These are phyloP conservation scores for Rosa hybrid DNA, from an alignment of 331 rosid species.

Conservation along the genomic window DNA sequence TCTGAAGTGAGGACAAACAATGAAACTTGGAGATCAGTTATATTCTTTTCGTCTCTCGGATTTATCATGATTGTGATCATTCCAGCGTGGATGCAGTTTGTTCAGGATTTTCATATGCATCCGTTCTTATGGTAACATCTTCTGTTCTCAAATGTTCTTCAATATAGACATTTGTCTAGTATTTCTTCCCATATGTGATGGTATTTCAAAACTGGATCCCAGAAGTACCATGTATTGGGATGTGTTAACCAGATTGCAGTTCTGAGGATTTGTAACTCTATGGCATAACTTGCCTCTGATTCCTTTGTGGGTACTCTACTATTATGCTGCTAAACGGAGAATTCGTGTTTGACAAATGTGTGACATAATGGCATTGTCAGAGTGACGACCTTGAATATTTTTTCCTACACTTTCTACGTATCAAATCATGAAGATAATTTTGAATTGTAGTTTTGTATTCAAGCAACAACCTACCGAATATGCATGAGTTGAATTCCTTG, in stretches of 20 bases:
- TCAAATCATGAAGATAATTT: not conserved
- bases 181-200: not conserved
- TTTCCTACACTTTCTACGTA: not conserved
- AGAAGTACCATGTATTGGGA: not conserved
- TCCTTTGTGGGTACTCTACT: not conserved
- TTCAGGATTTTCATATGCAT: conserved; percentile 71
- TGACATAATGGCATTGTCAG: not conserved
- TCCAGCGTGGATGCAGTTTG: conserved; percentile 92
- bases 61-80: conserved; percentile 57
- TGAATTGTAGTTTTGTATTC: not conserved
- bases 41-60: conserved; percentile 63
- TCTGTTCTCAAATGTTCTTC: not conserved
- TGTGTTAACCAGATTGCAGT: not conserved
- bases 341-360: not conserved
- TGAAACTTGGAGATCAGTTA: conserved; percentile 58
- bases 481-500: not conserved
- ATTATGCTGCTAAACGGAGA: not conserved
- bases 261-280: not conserved
- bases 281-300: not conserved
- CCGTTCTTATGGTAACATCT: conserved; percentile 68
- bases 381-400: not conserved
- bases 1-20: conserved; percentile 51
- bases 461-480: not conserved
- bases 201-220: not conserved
- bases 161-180: not conserved